phyloP scores from a whole-genome alignment of 2,329 filamentous ascomycete genomes.

The Leptosphaerulina australis region DNA sequence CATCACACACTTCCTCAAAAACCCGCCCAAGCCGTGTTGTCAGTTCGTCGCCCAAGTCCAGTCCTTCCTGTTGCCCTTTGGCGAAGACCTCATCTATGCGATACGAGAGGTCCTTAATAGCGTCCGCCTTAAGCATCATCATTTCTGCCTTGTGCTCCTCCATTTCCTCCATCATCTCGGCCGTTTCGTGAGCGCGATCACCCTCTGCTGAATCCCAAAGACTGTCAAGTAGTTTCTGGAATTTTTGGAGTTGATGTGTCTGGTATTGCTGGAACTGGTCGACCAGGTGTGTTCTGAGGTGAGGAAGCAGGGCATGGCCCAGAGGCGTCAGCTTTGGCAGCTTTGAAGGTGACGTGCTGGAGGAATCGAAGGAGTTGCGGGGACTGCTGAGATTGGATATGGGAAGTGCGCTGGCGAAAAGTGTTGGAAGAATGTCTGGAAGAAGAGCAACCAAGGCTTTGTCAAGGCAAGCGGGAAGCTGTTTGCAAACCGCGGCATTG shows the following conservation, averaged over 20 bases:
- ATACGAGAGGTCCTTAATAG: slow-evolving; percentile 1
- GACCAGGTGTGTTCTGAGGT: slow-evolving; percentile 10
- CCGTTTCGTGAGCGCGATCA: slow-evolving; percentile 2
- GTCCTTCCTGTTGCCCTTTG: neutral
- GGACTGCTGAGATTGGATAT: neutral
- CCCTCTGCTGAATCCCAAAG: slow-evolving; percentile 1
- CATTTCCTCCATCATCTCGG: slow-evolving; percentile 5
- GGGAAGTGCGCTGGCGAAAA: neutral
- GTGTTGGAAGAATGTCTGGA: neutral
- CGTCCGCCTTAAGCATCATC: neutral
- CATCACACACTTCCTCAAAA: neutral
- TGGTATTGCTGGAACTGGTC: slow-evolving; percentile 13
- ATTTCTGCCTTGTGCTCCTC: slow-evolving; percentile 8
- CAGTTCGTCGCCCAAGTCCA: neutral
- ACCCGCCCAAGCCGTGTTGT: neutral
- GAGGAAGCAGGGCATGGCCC: slow-evolving; percentile 3
- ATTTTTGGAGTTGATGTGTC: slow-evolving; percentile 1
- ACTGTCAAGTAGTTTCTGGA: slow-evolving; percentile 3
- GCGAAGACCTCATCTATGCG: neutral
- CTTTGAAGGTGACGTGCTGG: neutral
- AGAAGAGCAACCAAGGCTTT: neutral
- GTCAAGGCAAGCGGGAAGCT: neutral
- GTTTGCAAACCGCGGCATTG: slow-evolving; percentile 1
- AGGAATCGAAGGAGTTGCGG: neutral
- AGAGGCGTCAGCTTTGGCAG: slow-evolving; percentile 8